Evolutionary conservation across 352 stramenopile species (phyloP), one percentile per base, ranked within the genome.

Genomic region (Phytopythium montanum): DNA sequence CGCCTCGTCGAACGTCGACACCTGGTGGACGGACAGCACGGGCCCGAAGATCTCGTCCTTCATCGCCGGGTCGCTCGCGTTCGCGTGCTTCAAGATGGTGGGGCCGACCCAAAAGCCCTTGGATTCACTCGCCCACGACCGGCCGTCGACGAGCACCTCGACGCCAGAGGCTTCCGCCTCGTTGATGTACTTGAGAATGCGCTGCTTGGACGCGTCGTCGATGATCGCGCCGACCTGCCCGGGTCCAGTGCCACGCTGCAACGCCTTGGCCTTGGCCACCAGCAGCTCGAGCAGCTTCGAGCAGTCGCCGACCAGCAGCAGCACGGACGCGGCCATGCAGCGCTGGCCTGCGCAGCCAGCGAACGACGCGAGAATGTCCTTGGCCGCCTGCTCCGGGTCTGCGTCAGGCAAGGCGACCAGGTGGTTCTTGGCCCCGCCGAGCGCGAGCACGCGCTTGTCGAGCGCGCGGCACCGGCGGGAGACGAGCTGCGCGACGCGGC

Each of bases 351-450:
- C 94, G 67, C 95, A 99, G 3, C 97, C 97, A 8, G 95, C 94
- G 73, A 97, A 99, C 33, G 87, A 98, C 14, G 97, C 95, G 3
- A 98, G 91, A 46, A 99, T 98, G 67, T 99, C 96, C 31, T 90
- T 90, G 18, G 95, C 80, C 14, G 97, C 86, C 53, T 93, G 83
- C 1, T 98, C 93, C 10, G 87, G 53, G 55, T 99, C 87, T 28
- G 95, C 98, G 70, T 99, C 96, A 0, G 90, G 88, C 53, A 99
- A 70, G 1, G 95, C 95, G 31, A 99, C 87, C 4, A 99, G 71
- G 76, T 99, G 97, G 76, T 99, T 99, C 81, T 99, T 99, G 2
- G 97, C 97, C 23, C 96, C 97, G 8, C 96, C 96, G 1, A 99
- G 68, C 7, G 96, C 95, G 0, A 98, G 90, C 33, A 98, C 96